Base-by-base conservation (phyloP, 345 rosid genomes). In the Euphorbia pulcherrima region DNA sequence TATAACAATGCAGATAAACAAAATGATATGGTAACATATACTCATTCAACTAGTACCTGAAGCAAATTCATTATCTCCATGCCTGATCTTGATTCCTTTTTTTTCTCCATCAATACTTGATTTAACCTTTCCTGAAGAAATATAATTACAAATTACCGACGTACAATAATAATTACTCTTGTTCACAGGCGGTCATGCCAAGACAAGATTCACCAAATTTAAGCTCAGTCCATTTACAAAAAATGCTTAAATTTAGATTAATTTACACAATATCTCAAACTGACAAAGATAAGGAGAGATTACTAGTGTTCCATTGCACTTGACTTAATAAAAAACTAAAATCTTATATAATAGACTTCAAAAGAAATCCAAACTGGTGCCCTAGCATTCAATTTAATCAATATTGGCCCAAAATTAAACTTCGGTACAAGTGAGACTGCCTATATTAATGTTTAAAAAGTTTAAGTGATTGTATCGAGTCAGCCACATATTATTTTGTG, bases 11-110 rank as follows among this genome's bases (percentile, higher is more conserved):
- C 30, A 55, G 33, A n/a, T 46, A 52, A 16, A 30, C 8, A 23
- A n/a, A 47, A 44, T 13, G 13, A 17, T 14, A 62, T 33, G 47
- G 13, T 33, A 40, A 12, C 2, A 4, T 12, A 0, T 9, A 24
- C 4, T 21, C 44, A n/a, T 23, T 26, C 10, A 65, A 61, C 8
- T 65, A 67, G 64, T 77, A 91, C 97, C 97, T 94, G 97, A 77
- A 94, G 89, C 75, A 94, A 77, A 83, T 91, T 94, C 97, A 94
- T 94, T 68, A 94, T 91, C 77, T 94, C 97, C 97, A 94, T 94
- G 73, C 99, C 97, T 24, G 99, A 91, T 77, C 80, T 87, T 3
- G 97, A 84, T 88, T 94, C 99, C 82, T 91, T 94, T 88, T 89
- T 94, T 76, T 94, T 94, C 85, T 94, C 99, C 95, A 89, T 91